Evolutionary conservation across 345 rosid species (phyloP).

Genomic region (Bruguiera sexangula): DNA sequence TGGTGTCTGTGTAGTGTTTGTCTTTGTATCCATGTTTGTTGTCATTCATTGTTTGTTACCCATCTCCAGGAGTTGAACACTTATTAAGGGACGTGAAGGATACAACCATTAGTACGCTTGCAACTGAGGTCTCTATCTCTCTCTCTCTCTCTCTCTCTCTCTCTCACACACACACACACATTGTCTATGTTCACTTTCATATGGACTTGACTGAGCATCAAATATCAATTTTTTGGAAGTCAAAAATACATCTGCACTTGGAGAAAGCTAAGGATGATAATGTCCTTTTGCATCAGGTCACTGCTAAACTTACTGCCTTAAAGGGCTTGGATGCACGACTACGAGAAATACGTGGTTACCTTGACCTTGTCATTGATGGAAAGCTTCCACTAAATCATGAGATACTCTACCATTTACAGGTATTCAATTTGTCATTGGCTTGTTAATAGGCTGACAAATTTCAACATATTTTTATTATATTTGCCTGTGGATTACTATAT

Average conservation of each 20-base stretch:
- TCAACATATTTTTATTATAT: not conserved
- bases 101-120: slow-evolving; percentile 79
- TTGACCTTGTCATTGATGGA: slow-evolving; percentile 73
- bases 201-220: too few relatives aligned
- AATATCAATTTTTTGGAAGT: too few relatives aligned
- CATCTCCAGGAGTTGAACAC: slow-evolving; percentile 63
- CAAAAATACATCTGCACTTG: too few relatives aligned
- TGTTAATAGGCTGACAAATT: not conserved
- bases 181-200: too few relatives aligned
- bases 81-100: slow-evolving; percentile 87
- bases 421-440: slow-evolving; percentile 1
- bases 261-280: not conserved
- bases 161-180: too few relatives aligned
- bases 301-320: slow-evolving; percentile 69
- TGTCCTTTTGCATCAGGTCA: slow-evolving; percentile 37
- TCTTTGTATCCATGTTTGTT: not conserved
- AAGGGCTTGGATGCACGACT: slow-evolving; percentile 82
- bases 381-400: slow-evolving; percentile 77
- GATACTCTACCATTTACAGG: slow-evolving; percentile 73
- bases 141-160: too few relatives aligned
- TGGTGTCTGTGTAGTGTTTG: too few relatives aligned
- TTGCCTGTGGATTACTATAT: too few relatives aligned
- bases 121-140: slow-evolving; percentile 54
- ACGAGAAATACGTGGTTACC: slow-evolving; percentile 57
- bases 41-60: not conserved